phyloP scores from a whole-genome alignment of 441 rosid genomes.

The Mallotus repandus region DNA sequence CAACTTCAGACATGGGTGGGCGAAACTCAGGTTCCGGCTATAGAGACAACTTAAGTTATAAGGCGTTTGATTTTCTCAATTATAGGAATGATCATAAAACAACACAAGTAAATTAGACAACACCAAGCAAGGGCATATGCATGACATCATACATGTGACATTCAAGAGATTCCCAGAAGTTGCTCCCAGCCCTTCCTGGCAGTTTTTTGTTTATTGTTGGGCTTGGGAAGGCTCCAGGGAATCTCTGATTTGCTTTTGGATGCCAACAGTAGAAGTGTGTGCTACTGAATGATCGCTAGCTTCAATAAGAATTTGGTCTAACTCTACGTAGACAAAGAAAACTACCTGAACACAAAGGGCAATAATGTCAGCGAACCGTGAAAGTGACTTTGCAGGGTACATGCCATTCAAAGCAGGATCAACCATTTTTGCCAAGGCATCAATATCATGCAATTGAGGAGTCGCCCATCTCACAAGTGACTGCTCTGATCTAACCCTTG shows the following conservation, averaged over 20 bases:
- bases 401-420: constrained; percentile 90
- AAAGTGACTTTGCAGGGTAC: constrained; percentile 95
- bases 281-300: background rate
- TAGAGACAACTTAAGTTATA: background rate
- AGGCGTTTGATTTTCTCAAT: background rate
- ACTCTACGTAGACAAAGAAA: background rate
- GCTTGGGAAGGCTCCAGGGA: background rate
- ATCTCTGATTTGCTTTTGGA: background rate
- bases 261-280: background rate
- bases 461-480: constrained; percentile 98
- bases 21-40: constrained; percentile 98
- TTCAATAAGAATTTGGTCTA: background rate
- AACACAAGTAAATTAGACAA: background rate
- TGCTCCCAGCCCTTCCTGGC: background rate
- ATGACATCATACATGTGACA: background rate
- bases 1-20: constrained; percentile 98
- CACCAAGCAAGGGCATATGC: background rate
- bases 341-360: constrained; percentile 95
- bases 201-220: too few species aligned
- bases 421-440: constrained; percentile 94
- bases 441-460: constrained; percentile 96
- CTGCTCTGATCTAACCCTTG: constrained; percentile 83
- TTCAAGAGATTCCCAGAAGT: background rate
- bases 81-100: background rate
- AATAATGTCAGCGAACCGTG: constrained; percentile 95